Evolutionary conservation across 371 early-diverging fungal species (phyloP).

Genomic region (Apophysomyces trapeziformis): DNA sequence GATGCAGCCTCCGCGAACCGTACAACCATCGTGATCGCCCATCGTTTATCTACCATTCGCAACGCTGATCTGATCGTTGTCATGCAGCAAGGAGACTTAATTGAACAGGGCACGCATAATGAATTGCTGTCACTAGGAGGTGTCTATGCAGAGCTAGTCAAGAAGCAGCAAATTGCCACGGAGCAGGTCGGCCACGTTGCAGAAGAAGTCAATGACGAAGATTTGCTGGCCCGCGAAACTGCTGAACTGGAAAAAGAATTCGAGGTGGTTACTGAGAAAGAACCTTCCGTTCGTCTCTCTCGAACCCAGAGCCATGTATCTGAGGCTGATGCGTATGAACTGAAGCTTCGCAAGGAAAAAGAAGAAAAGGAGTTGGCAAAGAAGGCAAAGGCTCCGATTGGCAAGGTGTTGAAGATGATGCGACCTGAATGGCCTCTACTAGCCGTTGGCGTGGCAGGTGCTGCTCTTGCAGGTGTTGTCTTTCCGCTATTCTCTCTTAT

Average conservation of each 20-base stretch:
- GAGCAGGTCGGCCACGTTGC: conserved; percentile 27
- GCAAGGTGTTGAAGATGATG: conserved; percentile 41
- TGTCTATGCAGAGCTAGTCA: conserved; percentile 61
- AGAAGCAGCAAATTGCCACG: conserved; percentile 58
- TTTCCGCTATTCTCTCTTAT: conserved; percentile 58
- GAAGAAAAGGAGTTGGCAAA: conserved; percentile 44
- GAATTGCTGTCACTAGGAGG: conserved; percentile 59
- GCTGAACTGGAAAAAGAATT: conserved; percentile 20
- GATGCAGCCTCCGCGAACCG: conserved; percentile 78
- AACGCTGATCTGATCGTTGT: conserved; percentile 88
- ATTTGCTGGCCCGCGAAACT: conserved; percentile 21
- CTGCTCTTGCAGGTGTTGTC: conserved; percentile 61
- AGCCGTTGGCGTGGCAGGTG: conserved; percentile 46
- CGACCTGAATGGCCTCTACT: conserved; percentile 46
- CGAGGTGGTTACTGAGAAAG: conserved; percentile 26
- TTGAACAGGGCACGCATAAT: conserved; percentile 78
- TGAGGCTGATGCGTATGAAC: conserved; percentile 47
- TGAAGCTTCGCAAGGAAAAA: conserved; percentile 50
- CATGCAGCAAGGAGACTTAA: conserved; percentile 70
- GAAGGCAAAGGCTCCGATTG: conserved; percentile 54
- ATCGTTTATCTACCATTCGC: conserved; percentile 80
- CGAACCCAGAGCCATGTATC: conserved; percentile 23
- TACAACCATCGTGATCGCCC: conserved; percentile 94
- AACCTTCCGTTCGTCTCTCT: conserved; percentile 28
- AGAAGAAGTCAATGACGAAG: conserved; percentile 24